Percentiles rank a stretch among this genome's conserved stretches.
These are phyloP conservation scores for Acacia acuminata DNA, from an alignment of 306 rosid species.

Conservation along the genomic window DNA sequence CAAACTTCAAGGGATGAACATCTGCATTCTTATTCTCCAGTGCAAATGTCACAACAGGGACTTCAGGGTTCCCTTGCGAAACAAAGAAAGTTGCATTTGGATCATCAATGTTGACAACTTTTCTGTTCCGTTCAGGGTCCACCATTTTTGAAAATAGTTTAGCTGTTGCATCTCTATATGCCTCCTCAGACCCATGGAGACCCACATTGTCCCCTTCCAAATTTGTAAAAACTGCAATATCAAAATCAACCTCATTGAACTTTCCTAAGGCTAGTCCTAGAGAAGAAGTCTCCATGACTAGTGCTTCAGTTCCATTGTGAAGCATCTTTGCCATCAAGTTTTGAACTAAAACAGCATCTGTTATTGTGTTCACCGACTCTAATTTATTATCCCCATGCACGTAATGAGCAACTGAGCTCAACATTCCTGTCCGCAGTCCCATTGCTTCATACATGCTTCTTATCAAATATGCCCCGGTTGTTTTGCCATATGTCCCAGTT, in stretches of 20 bases:
- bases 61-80: constrained; percentile 71
- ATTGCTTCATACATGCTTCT: constrained; percentile 90
- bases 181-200: constrained; percentile 58
- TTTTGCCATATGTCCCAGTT: constrained; percentile 86
- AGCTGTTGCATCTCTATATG: constrained; percentile 58
- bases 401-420: constrained; percentile 73
- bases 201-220: constrained; percentile 58
- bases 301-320: constrained; percentile 87
- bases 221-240: constrained; percentile 85
- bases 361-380: constrained; percentile 53
- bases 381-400: constrained; percentile 84
- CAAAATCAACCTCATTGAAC: constrained; percentile 86
- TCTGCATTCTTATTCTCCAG: constrained; percentile 87
- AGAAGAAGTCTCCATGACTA: constrained; percentile 76
- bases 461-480: constrained; percentile 70
- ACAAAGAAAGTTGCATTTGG: constrained; percentile 66
- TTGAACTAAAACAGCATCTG: constrained; percentile 83
- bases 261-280: constrained; percentile 58
- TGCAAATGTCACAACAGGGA: constrained; percentile 83
- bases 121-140: constrained; percentile 84
- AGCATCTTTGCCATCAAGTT: constrained; percentile 95
- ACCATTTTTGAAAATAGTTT: constrained; percentile 82
- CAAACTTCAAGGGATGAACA: constrained; percentile 84
- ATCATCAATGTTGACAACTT: constrained; percentile 90
- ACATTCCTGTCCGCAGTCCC: constrained; percentile 87